These are phyloP conservation scores for Candida quercuum DNA, from an alignment of 805 yeast species.

Conservation along the genomic window DNA sequence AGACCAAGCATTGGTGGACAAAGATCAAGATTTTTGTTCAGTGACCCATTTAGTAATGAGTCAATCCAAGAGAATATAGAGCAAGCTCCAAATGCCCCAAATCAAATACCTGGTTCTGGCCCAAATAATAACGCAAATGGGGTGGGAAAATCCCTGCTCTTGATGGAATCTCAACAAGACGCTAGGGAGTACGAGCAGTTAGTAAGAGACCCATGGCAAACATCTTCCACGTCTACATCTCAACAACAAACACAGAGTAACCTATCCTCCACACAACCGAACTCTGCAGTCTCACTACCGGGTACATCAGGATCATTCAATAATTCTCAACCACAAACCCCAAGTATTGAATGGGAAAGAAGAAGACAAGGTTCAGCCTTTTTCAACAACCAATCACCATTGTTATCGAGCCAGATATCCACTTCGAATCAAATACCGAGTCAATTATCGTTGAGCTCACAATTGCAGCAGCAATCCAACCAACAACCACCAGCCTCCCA, in stretches of 20 bases:
- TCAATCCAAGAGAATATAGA: slow-evolving; percentile 17
- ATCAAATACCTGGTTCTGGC: background rate
- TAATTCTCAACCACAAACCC: slow-evolving; percentile 36
- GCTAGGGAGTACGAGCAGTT: slow-evolving; percentile 36
- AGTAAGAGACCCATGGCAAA: slow-evolving; percentile 40
- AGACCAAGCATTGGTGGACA: slow-evolving; percentile 53
- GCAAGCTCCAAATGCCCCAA: slow-evolving; percentile 10
- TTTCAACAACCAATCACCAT: slow-evolving; percentile 31
- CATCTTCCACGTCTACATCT: slow-evolving; percentile 6
- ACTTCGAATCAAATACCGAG: slow-evolving; percentile 20
- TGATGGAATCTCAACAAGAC: slow-evolving; percentile 33
- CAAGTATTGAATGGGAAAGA: slow-evolving; percentile 40
- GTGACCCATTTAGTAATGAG: slow-evolving; percentile 52
- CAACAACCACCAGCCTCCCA: slow-evolving; percentile 8
- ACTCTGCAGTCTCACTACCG: slow-evolving; percentile 4
- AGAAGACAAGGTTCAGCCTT: slow-evolving; percentile 52
- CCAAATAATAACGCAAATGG: slow-evolving; percentile 21
- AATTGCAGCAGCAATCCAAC: background rate
- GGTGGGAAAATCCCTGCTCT: slow-evolving; percentile 34
- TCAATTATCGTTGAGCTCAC: slow-evolving; percentile 15
- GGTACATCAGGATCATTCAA: slow-evolving; percentile 7
- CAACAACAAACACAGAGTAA: slow-evolving; percentile 15
- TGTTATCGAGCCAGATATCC: slow-evolving; percentile 17
- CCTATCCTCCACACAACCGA: slow-evolving; percentile 4
- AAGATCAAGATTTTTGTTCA: slow-evolving; percentile 63